These are phyloP conservation scores for Pleurozium schreberi DNA, from an alignment of 225 moss, liverwort and hornwort species.

Conservation along the genomic window DNA sequence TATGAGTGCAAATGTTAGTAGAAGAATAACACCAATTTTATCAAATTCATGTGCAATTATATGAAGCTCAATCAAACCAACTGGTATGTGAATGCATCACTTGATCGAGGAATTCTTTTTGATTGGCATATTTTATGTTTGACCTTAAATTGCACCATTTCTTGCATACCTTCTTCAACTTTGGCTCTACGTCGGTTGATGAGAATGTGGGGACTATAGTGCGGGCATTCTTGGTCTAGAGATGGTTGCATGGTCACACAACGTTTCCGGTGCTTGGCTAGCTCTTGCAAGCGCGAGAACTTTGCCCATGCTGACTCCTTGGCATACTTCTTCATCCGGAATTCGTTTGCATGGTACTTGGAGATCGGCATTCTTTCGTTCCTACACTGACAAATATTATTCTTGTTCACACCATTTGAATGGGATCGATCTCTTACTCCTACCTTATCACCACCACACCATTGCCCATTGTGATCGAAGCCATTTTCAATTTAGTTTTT, in stretches of 20 bases:
- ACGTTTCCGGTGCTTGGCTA: neutral
- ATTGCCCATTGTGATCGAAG: neutral
- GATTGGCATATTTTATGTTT: neutral
- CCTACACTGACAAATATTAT: too few relatives aligned
- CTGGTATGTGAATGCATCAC: neutral
- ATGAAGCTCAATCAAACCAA: neutral
- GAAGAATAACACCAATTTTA: neutral
- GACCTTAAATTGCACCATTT: neutral
- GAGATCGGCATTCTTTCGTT: neutral
- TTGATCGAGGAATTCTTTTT: neutral
- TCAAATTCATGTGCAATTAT: too few relatives aligned
- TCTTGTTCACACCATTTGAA: neutral
- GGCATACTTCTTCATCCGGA: neutral
- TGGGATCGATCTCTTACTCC: rapidly evolving
- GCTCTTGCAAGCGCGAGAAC: neutral
- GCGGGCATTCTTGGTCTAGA: neutral
- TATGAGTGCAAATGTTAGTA: neutral
- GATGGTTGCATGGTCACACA: neutral
- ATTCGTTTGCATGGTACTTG: neutral
- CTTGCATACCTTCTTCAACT: neutral
- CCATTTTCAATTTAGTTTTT: neutral
- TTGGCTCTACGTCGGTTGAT: neutral
- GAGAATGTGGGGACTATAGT: conserved; percentile 1
- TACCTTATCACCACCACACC: neutral
- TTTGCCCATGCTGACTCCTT: conserved; percentile 13